Conservation (phyloP, 106 monocot species). For the Acorus calamus region DNA sequence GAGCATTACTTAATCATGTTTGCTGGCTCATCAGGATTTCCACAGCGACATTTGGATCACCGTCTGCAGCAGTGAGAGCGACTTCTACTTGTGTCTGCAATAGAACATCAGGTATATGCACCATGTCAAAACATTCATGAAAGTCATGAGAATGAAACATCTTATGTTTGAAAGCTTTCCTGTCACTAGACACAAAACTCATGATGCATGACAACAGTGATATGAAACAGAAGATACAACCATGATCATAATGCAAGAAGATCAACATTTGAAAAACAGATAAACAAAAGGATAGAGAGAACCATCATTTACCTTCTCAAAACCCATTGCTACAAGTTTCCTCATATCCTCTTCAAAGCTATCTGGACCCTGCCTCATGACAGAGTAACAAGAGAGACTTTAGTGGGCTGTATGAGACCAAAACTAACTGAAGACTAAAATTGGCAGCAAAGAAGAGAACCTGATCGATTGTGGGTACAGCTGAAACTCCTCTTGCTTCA, state of each 20-base stretch:
- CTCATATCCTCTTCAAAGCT: slow-evolving; percentile 85
- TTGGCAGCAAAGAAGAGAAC: no score
- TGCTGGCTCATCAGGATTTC: slow-evolving; percentile 96
- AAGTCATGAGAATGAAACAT: no score
- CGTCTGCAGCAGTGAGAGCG: slow-evolving; percentile 90
- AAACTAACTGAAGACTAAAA: no score
- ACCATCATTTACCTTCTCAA: slow-evolving; percentile 65
- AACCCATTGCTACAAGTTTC: slow-evolving; percentile 82
- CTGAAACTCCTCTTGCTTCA: no score
- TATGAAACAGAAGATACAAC: not conserved
- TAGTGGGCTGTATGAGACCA: not conserved
- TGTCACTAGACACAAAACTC: not conserved
- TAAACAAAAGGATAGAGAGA: no score
- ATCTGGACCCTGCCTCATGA: slow-evolving; percentile 43
- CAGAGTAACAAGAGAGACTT: slow-evolving; percentile 4
- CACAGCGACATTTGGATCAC: slow-evolving; percentile 77
- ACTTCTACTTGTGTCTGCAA: slow-evolving; percentile 81
- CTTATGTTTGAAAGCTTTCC: no score
- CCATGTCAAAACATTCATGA: no score
- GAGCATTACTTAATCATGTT: slow-evolving; percentile 18
- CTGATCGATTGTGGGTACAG: no score
- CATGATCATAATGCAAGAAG: no score
- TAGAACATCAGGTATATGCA: not conserved
- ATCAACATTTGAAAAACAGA: no score
- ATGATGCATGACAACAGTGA: not conserved